Conservation (phyloP, 192 early-diverging fungal species). For the Diversispora epigaea region DNA sequence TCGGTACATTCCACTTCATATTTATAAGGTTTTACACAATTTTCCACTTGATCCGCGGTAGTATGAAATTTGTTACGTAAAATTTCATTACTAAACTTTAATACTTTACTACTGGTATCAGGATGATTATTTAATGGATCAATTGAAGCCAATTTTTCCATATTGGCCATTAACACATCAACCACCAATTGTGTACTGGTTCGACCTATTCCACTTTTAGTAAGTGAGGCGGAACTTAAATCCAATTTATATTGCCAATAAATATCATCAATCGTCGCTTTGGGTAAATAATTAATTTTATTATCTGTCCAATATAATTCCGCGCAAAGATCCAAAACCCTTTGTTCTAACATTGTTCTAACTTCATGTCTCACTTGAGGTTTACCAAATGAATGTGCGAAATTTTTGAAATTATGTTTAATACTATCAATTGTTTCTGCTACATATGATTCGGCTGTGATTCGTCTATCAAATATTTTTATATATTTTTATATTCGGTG, state of each 20-base stretch:
- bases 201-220: slow-evolving; percentile 91
- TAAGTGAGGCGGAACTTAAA: slow-evolving; percentile 79
- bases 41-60: slow-evolving; percentile 96
- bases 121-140: slow-evolving; percentile 89
- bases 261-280: slow-evolving; percentile 58
- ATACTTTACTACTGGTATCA: slow-evolving; percentile 73
- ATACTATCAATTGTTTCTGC: slow-evolving; percentile 91
- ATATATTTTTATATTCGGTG: too few species aligned
- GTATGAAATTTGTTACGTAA: slow-evolving; percentile 83
- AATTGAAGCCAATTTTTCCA: slow-evolving; percentile 72
- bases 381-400: slow-evolving; percentile 88
- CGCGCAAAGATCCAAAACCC: slow-evolving; percentile 86
- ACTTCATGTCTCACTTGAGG: slow-evolving; percentile 92
- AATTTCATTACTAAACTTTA: slow-evolving; percentile 83
- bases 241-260: slow-evolving; percentile 87
- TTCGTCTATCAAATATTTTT: slow-evolving; percentile 29
- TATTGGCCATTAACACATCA: slow-evolving; percentile 79
- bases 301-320: slow-evolving; percentile 91
- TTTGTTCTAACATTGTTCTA: slow-evolving; percentile 85
- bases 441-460: slow-evolving; percentile 94
- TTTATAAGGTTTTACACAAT: slow-evolving; percentile 99
- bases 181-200: slow-evolving; percentile 90
- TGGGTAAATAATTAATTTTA: slow-evolving; percentile 65
- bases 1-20: slow-evolving; percentile 93
- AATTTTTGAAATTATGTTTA: slow-evolving; percentile 94